Evolutionary conservation across 306 rosid species (phyloP).

Genomic region (Lotus japonicus): DNA sequence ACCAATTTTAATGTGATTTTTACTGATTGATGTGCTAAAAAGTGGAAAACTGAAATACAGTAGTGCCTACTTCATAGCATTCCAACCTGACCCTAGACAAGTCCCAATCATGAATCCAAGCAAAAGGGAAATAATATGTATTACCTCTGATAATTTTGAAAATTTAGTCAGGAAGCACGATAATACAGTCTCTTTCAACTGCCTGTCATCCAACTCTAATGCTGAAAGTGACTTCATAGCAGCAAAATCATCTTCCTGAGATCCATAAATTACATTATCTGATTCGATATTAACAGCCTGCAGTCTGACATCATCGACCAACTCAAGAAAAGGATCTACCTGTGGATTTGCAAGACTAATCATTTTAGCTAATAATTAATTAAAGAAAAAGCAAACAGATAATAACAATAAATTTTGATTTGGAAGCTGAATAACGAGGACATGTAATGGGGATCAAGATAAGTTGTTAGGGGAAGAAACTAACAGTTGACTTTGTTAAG

Average conservation of each 20-base stretch:
- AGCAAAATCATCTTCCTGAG: conserved; percentile 59
- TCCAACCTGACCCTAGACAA: conserved; percentile 11
- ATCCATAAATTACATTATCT: conserved; percentile 45
- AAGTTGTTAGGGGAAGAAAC: conserved; percentile 15
- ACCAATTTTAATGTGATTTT: conserved; percentile 6
- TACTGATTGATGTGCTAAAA: conserved; percentile 7
- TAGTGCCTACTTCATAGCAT: neutral
- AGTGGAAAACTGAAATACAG: neutral
- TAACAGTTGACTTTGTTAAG: conserved; percentile 44
- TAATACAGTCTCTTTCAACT: conserved; percentile 62
- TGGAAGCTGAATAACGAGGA: conserved; percentile 7
- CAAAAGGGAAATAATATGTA: conserved; percentile 3
- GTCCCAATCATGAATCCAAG: conserved; percentile 10
- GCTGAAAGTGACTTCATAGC: conserved; percentile 52
- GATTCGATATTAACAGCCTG: conserved; percentile 50
- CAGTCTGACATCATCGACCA: conserved; percentile 59
- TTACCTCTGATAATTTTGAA: conserved; percentile 74
- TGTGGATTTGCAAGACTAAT: conserved; percentile 32
- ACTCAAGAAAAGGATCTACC: conserved; percentile 85
- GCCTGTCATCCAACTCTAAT: conserved; percentile 45
- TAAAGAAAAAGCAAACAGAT: neutral
- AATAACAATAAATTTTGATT: neutral
- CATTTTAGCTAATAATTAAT: neutral
- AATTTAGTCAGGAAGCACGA: conserved; percentile 61
- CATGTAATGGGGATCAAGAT: conserved; percentile 8